phyloP scores from a whole-genome alignment of 2,329 filamentous ascomycete species.

The Hymenotorrendiella dingleyae region DNA sequence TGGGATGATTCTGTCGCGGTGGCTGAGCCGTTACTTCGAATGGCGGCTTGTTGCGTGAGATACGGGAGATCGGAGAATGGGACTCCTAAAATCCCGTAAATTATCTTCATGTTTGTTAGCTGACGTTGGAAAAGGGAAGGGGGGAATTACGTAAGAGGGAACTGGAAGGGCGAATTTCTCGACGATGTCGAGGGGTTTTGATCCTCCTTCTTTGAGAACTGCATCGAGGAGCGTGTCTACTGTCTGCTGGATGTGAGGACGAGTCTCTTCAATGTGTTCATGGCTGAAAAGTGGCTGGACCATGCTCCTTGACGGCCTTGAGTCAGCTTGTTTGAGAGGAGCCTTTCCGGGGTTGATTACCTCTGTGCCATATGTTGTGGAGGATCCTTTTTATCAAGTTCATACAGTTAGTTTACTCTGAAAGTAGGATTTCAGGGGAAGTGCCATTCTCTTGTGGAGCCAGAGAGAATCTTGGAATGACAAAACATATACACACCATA shows the following conservation, averaged over 20 bases:
- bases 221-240: constrained; percentile 38
- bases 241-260: constrained; percentile 42
- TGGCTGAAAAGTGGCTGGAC: constrained; percentile 38
- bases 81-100: constrained; percentile 44
- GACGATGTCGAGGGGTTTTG: constrained; percentile 39
- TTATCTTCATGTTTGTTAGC: constrained; percentile 32
- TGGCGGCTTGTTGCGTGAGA: constrained; percentile 40
- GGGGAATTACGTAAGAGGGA: constrained; percentile 38
- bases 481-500: too few relatives aligned
- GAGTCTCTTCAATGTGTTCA: constrained; percentile 34
- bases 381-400: constrained; percentile 30
- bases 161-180: constrained; percentile 42
- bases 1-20: constrained; percentile 41
- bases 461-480: too few relatives aligned
- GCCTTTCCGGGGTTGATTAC: constrained; percentile 18
- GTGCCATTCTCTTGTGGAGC: too few relatives aligned
- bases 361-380: constrained; percentile 42
- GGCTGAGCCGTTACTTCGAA: constrained; percentile 41
- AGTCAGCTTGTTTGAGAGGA: background rate
- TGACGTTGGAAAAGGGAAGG: background rate
- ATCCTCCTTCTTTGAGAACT: constrained; percentile 34
- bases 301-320: constrained; percentile 35
- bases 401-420: background rate
- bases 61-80: constrained; percentile 41
- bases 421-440: background rate